These are phyloP conservation scores for Dendryphion nanum DNA, from an alignment of 2,329 filamentous ascomycete species.

Conservation along the genomic window DNA sequence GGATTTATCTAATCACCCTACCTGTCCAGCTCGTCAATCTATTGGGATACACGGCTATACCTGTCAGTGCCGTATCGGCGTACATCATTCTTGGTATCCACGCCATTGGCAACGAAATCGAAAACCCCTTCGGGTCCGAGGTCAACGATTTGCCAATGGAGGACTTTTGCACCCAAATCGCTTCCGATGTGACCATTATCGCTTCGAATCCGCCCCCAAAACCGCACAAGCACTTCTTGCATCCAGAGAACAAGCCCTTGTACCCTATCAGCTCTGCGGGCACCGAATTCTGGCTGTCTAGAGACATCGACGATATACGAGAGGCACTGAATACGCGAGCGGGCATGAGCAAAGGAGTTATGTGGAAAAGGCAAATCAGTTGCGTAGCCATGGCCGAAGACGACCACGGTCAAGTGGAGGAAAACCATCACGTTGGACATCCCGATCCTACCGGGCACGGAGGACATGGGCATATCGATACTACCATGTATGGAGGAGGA, in stretches of 20 bases:
- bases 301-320: constrained; percentile 43
- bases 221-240: constrained; percentile 53
- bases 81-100: constrained; percentile 82
- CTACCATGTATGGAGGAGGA: too few species aligned
- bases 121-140: constrained; percentile 81
- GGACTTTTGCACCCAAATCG: constrained; percentile 71
- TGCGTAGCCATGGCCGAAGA: too few species aligned
- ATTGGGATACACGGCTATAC: constrained; percentile 73
- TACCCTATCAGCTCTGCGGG: constrained; percentile 53
- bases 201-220: constrained; percentile 56
- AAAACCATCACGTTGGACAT: too few species aligned
- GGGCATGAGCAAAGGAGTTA: too few species aligned
- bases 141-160: constrained; percentile 71
- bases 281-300: constrained; percentile 37
- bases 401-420: too few species aligned
- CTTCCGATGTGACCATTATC: constrained; percentile 72
- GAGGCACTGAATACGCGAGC: too few species aligned
- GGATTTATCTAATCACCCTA: constrained; percentile 76
- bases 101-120: constrained; percentile 75
- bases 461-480: too few species aligned
- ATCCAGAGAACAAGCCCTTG: constrained; percentile 52
- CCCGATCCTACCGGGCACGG: too few species aligned
- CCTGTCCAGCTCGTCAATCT: constrained; percentile 72
- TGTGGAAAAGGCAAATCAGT: too few species aligned
- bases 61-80: constrained; percentile 65